These are phyloP conservation scores for Zopfia rhizophila DNA, from an alignment of 2,329 filamentous ascomycete genomes.

Conservation along the genomic window DNA sequence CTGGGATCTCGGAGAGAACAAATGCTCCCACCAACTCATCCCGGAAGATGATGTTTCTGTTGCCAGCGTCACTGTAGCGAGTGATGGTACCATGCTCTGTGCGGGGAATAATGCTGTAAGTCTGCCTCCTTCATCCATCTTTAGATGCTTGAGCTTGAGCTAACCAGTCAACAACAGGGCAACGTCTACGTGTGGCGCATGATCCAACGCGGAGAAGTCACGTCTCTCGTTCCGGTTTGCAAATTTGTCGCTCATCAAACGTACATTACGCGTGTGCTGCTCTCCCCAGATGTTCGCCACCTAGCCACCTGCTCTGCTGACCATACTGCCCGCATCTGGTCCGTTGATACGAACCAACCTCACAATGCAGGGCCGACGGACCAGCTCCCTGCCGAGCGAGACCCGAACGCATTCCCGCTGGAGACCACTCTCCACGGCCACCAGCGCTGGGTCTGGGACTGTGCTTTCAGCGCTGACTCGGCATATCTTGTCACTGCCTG, in stretches of 20 bases:
- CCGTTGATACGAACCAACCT: slow-evolving; percentile 69
- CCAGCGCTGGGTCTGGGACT: slow-evolving; percentile 98
- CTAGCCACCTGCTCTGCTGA: slow-evolving; percentile 93
- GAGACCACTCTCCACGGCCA: slow-evolving; percentile 90
- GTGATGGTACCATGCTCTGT: slow-evolving; percentile 90
- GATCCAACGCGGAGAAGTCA: slow-evolving; percentile 82
- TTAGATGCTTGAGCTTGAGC: too few species aligned
- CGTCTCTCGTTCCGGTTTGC: slow-evolving; percentile 84
- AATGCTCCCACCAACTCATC: slow-evolving; percentile 94
- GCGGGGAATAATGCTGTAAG: slow-evolving; percentile 89
- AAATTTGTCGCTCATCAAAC: slow-evolving; percentile 91
- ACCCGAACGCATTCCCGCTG: slow-evolving; percentile 74
- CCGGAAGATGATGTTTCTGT: slow-evolving; percentile 96
- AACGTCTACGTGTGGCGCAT: slow-evolving; percentile 98
- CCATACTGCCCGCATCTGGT: slow-evolving; percentile 97
- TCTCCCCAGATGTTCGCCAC: slow-evolving; percentile 93
- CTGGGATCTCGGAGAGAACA: slow-evolving; percentile 97
- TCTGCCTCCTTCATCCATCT: slow-evolving; percentile 7
- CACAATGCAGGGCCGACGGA: slow-evolving; percentile 47
- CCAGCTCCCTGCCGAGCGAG: slow-evolving; percentile 48
- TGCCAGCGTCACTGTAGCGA: slow-evolving; percentile 94
- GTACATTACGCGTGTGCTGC: slow-evolving; percentile 90
- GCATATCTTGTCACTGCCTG: slow-evolving; percentile 94
- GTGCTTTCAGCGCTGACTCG: slow-evolving; percentile 91
- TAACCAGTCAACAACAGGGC: slow-evolving; percentile 66